phyloP scores from a whole-genome alignment of 2,329 filamentous ascomycete species.

The Aspergillus ochraceoroseus region DNA sequence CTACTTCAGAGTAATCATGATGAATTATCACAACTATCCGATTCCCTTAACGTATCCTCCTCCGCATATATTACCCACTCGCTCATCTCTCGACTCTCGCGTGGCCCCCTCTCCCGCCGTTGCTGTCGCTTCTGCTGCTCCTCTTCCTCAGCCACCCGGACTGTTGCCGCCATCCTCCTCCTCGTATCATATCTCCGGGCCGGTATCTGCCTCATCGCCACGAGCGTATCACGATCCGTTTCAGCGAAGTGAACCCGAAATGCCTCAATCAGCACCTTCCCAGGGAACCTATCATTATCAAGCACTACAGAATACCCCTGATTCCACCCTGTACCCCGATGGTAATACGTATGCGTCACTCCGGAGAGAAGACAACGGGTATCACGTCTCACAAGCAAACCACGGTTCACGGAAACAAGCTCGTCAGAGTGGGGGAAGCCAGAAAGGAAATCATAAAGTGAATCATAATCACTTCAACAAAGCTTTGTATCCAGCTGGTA shows the following conservation, averaged over 20 bases:
- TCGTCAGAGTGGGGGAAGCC: too few species aligned
- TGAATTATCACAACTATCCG: conserved; percentile 26
- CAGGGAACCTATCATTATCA: conserved; percentile 15
- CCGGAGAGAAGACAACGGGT: conserved; percentile 22
- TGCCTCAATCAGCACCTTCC: conserved; percentile 15
- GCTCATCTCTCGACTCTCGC: conserved; percentile 29
- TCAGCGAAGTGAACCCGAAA: conserved; percentile 12
- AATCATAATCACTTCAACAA: conserved; percentile 13
- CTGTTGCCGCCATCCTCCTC: conserved; percentile 10
- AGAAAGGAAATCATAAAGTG: conserved; percentile 11
- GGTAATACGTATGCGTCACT: conserved; percentile 22
- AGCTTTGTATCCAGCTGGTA: conserved; percentile 30
- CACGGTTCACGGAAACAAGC: conserved; percentile 22
- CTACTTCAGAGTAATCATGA: conserved; percentile 25
- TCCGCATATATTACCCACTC: conserved; percentile 31
- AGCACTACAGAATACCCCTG: conserved; percentile 7
- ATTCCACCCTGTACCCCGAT: conserved; percentile 14
- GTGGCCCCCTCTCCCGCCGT: conserved; percentile 20
- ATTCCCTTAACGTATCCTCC: conserved; percentile 27
- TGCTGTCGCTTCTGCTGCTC: conserved; percentile 18
- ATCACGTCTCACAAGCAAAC: conserved; percentile 22
- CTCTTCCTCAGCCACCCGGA: conserved; percentile 16
- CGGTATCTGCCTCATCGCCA: conserved; percentile 11
- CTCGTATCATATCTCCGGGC: conserved; percentile 9
- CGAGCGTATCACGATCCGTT: conserved; percentile 10